Evolutionary conservation across 2,329 filamentous ascomycete species (phyloP).

Genomic region (Lachnellula occidentalis): DNA sequence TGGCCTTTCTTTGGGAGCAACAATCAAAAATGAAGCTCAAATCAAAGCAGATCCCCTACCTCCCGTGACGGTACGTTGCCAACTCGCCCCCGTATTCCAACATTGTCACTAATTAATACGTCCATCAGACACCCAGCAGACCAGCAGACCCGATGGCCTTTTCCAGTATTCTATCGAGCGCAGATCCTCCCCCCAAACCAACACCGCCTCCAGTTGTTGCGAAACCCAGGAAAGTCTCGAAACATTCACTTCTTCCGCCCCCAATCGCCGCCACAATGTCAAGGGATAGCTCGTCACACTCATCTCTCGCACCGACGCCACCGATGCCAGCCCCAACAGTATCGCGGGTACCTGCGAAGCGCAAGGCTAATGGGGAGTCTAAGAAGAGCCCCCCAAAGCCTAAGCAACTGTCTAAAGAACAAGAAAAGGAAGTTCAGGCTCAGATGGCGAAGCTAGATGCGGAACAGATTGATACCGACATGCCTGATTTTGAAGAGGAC

Average conservation of each 20-base stretch:
- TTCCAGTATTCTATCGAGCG: conserved; percentile 83
- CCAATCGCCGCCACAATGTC: conserved; percentile 23
- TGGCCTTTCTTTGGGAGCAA: conserved; percentile 32
- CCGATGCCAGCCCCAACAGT: conserved; percentile 35
- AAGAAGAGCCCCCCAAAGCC: conserved; percentile 48
- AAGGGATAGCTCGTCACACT: conserved; percentile 36
- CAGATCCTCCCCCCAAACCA: conserved; percentile 57
- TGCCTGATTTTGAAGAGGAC: conserved; percentile 44
- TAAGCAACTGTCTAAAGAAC: conserved; percentile 48
- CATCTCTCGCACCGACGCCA: conserved; percentile 41
- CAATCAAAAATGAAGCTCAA: conserved; percentile 4
- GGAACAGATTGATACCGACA: conserved; percentile 53
- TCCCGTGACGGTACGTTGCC: conserved; percentile 21
- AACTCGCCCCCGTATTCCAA: background rate
- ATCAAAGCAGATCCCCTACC: conserved; percentile 19
- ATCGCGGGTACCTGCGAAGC: conserved; percentile 38
- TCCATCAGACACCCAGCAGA: conserved; percentile 60
- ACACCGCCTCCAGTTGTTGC: conserved; percentile 34
- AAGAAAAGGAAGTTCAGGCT: conserved; percentile 65
- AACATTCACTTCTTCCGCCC: conserved; percentile 18
- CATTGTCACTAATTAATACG: conserved; percentile 11
- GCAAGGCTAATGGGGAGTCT: conserved; percentile 42
- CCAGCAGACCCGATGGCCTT: conserved; percentile 90
- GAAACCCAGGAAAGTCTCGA: conserved; percentile 26
- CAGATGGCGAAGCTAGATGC: conserved; percentile 55